Evolutionary conservation across 73 alveolate species (phyloP), one percentile per base, ranked within the genome.

Genomic region (Tetrahymena malaccensis): DNA sequence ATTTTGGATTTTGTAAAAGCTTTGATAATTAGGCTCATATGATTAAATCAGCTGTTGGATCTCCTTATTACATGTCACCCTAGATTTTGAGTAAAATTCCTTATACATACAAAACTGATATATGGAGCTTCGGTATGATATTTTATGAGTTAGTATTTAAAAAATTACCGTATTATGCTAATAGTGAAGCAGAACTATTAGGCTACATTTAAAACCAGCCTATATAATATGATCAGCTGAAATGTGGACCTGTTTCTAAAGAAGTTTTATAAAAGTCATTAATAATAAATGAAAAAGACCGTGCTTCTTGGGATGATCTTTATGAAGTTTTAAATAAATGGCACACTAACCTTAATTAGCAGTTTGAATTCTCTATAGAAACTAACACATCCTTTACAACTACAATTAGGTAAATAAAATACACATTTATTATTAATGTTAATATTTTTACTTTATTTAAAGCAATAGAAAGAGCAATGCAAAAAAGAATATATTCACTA

Each of bases 11-110:
- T 85, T 94, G 95, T 13, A 95, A 95, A 95, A 85, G 94, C 40
- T 94, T 95, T 43, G 97, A 95, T 58, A 95, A 95, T 35, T 85
- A 95, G 25, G 93, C 97, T 34, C 89, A 70, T 85, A 25, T 95
- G 84, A 70, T 95, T 33, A 85, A 89, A 55, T 95, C 97, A 5
- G 93, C 95, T 85, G 97, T 95, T 37, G 98, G 99, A 10, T 96
- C 99, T 31, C 99, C 98, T 15, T 97, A 97, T 84, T 96, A 97
- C 95, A 97, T 97, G 94, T 95, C 98, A 19, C 99, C 99, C 10
- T 97, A 98, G 95, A 98, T 97, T 22, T 96, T 98, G 98, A 96
- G 94, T 40, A 98, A 97, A 94, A 93, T 84, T 57, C 98, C 98
- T 89, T 98, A 98, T 93, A 97, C 97, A 56, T 94, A 95, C 31